Conservation (phyloP, 164 flowering plant genomes). For the Vitis labrusca region DNA sequence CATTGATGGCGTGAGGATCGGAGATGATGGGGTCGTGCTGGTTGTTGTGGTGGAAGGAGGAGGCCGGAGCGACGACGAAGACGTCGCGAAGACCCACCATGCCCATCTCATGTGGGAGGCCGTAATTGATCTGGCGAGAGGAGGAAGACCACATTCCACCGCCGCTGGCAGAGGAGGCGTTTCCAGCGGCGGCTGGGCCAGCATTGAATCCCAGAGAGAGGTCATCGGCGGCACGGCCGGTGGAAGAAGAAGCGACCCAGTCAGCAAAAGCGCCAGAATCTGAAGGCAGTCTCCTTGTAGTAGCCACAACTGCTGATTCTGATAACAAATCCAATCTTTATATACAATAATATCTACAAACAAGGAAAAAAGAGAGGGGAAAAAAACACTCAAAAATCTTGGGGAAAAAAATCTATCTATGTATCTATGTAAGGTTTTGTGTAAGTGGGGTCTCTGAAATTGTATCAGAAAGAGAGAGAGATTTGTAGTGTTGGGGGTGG, state of each 20-base stretch:
- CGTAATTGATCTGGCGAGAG: constrained; percentile 42
- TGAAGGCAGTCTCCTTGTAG: constrained; percentile 58
- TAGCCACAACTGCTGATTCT: constrained; percentile 68
- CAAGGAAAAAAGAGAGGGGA: not conserved
- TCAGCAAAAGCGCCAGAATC: constrained; percentile 80
- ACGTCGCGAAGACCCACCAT: constrained; percentile 73
- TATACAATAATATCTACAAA: not conserved
- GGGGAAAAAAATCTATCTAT: constrained; percentile 8
- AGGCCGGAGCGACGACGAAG: constrained; percentile 66
- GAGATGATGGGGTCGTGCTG: constrained; percentile 21
- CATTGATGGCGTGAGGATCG: constrained; percentile 25
- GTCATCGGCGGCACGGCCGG: constrained; percentile 47
- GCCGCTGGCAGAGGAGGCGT: constrained; percentile 18
- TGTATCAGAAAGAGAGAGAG: constrained; percentile 10
- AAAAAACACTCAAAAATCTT: not conserved
- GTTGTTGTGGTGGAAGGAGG: constrained; percentile 46
- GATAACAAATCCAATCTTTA: too few relatives aligned
- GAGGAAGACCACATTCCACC: constrained; percentile 27
- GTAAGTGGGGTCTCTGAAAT: constrained; percentile 21
- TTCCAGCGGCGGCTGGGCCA: constrained; percentile 23
- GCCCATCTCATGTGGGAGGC: constrained; percentile 58
- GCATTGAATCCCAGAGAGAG: constrained; percentile 87
- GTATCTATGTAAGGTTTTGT: constrained; percentile 13
- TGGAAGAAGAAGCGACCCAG: constrained; percentile 65
- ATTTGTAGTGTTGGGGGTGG: too few relatives aligned